These are phyloP conservation scores for Fusarium nisikadoi DNA, from an alignment of 2,329 filamentous ascomycete species.

Conservation along the genomic window DNA sequence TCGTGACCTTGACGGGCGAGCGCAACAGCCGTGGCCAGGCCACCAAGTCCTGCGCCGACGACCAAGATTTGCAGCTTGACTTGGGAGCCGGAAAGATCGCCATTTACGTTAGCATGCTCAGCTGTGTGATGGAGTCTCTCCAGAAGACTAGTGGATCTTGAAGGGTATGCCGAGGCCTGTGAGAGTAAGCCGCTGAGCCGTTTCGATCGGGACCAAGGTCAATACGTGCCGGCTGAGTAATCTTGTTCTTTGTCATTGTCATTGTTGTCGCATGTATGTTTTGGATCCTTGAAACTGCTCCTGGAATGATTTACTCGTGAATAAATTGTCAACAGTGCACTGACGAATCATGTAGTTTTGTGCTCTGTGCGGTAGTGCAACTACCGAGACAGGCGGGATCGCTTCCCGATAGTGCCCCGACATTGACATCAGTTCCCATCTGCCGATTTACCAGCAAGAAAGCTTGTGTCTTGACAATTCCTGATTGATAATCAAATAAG, in stretches of 20 bases:
- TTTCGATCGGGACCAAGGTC: neutral
- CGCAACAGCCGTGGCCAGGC: neutral
- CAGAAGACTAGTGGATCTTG: neutral
- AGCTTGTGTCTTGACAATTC: neutral
- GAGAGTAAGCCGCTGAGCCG: neutral
- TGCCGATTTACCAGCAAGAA: neutral
- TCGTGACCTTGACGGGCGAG: neutral
- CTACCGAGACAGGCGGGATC: neutral
- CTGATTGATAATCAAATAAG: neutral
- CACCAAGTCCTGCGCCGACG: neutral
- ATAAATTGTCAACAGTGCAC: neutral
- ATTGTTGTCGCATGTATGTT: neutral
- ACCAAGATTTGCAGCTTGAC: neutral
- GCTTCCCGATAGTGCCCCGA: neutral
- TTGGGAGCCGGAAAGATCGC: neutral
- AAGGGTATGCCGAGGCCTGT: neutral
- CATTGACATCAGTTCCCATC: neutral
- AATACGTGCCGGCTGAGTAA: neutral
- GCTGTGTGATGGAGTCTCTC: neutral
- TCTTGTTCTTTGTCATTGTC: neutral
- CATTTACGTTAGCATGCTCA: neutral
- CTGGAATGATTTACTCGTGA: neutral
- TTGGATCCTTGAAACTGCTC: neutral
- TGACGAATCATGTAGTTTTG: neutral
- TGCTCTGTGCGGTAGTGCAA: accelerated